A percentile compares a stretch with the other conserved stretches of the same genome.
These are phyloP conservation scores for Tephrocybe sp. DNA, from an alignment of 768 basidiomycete species.

Conservation along the genomic window DNA sequence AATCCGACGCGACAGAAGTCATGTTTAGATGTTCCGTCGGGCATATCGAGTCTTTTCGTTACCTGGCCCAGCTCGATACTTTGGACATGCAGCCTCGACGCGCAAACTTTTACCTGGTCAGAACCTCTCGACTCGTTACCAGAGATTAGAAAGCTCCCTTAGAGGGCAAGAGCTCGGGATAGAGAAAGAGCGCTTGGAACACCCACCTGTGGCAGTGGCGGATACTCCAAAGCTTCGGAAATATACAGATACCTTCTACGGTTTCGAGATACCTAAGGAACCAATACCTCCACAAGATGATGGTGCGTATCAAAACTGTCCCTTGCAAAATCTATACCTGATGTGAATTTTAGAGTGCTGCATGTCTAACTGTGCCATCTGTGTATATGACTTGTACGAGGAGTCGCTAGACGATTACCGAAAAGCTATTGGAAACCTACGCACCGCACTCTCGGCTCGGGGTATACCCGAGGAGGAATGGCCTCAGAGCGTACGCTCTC, in stretches of 20 bases:
- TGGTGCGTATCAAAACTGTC: conserved; percentile 41
- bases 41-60: conserved; percentile 9
- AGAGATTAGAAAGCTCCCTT: conserved; percentile 53
- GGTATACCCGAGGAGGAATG: conserved; percentile 61
- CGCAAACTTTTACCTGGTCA: conserved; percentile 43
- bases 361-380: conserved; percentile 94
- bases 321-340: neutral
- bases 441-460: conserved; percentile 44
- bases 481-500: conserved; percentile 53
- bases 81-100: conserved; percentile 14
- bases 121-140: conserved; percentile 59
- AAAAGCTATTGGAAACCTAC: conserved; percentile 49
- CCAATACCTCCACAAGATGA: conserved; percentile 67
- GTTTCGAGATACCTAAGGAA: conserved; percentile 58
- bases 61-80: neutral
- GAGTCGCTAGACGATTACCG: conserved; percentile 68
- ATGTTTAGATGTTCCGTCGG: conserved; percentile 20
- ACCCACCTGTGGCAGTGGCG: conserved; percentile 6
- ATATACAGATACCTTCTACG: conserved; percentile 39
- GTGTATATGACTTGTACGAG: conserved; percentile 87
- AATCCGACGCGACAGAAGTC: conserved; percentile 7
- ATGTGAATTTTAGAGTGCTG: conserved; percentile 67
- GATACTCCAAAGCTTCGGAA: conserved; percentile 5
- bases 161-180: conserved; percentile 35
- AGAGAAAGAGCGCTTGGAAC: conserved; percentile 26